Base-by-base conservation (phyloP, 257 asterid genomes). In the Paulownia fortunei region DNA sequence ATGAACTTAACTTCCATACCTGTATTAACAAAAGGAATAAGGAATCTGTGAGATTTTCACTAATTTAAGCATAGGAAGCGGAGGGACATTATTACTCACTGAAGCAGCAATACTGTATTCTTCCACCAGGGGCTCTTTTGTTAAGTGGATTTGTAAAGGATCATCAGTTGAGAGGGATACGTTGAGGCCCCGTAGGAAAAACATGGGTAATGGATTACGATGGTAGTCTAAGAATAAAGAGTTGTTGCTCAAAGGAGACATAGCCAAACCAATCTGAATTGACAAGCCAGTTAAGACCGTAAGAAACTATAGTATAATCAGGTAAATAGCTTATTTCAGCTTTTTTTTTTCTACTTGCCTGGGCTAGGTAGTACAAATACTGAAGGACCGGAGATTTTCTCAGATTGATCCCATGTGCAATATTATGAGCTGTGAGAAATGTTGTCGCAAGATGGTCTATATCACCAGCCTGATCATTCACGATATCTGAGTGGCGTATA, bases 241-340 rank as follows among this genome's bases (percentile, higher is more conserved):
- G 86, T 91, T 91, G 88, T 91, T 91, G 90, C 97, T 91, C 82
- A 91, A 74, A 59, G 97, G 97, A 80, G 97, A 91, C 94, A 91
- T 91, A 13, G 96, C 96, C 84, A 91, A 74, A 69, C 96, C 96
- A 87, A 91, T 91, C 96, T 91, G 85, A 72, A 81, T 36, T 77
- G 69, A 39, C 10, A 32, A 18, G 61, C 32, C 42, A 73, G 32
- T 74, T 30, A 60, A 32, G 76, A 60, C 61, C 47, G 76, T 81
- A 36, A 79, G 51, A 82, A 76, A 44, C 59, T 21, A 41, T 32
- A 59, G 26, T 58, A 65, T 11, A 73, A 72, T 73, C 61, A 65
- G 49, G 63, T 34, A 42, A 51, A 59, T 39, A 71, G 55, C n/a
- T 74, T 67, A 56, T 42, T n/a, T 42, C 32, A 15, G 66, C 49